A percentile compares a stretch with the other conserved stretches of the same genome.
These are phyloP conservation scores for Pseudisothecium myosuroides DNA, from an alignment of 225 moss, liverwort and hornwort species.

Conservation along the genomic window DNA sequence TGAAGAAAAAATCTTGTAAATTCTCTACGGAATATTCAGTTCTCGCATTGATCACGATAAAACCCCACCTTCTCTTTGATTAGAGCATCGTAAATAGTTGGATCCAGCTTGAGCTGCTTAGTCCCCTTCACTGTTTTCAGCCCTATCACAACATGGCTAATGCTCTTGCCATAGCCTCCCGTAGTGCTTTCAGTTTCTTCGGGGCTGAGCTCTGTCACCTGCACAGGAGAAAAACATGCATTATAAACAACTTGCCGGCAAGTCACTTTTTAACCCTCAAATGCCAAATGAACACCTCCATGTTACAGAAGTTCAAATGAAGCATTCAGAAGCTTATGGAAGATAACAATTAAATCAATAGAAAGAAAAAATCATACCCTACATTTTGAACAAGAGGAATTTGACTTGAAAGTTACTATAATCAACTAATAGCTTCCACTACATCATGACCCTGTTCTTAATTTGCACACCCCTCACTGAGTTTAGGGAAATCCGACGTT, in stretches of 20 bases:
- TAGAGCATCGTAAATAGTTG: slow-evolving; percentile 84
- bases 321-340: neutral
- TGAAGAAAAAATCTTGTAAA: neutral
- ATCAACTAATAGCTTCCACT: neutral
- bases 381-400: neutral
- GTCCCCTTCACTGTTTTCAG: slow-evolving; percentile 96
- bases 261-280: neutral
- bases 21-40: neutral
- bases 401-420: too few relatives aligned
- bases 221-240: neutral
- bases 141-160: slow-evolving; percentile 90
- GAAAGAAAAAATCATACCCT: neutral
- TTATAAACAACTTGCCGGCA: neutral
- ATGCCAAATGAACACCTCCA: neutral
- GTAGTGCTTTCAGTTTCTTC: slow-evolving; percentile 96
- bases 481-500: neutral
- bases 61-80: slow-evolving; percentile 75
- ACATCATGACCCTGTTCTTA: neutral
- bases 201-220: slow-evolving; percentile 84
- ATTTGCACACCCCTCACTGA: neutral
- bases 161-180: slow-evolving; percentile 96
- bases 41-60: neutral
- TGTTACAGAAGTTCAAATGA: neutral
- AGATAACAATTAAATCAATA: neutral
- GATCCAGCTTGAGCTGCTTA: slow-evolving; percentile 90